Percentiles rank a stretch among this genome's conserved stretches.
phyloP scores from a whole-genome alignment of 345 rosid species.

The Stellera chamaejasme region DNA sequence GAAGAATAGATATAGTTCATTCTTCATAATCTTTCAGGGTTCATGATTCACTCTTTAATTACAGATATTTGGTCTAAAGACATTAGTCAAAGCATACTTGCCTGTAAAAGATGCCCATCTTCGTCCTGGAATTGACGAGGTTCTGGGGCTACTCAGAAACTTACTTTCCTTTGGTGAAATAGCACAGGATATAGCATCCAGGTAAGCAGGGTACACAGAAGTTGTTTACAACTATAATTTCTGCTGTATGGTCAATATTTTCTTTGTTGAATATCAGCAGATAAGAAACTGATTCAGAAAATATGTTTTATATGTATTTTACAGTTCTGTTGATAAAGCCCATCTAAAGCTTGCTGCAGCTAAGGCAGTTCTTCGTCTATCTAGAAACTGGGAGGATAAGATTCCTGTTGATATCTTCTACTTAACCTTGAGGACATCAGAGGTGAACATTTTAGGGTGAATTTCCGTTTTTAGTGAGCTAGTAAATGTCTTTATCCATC shows the following conservation, averaged over 20 bases:
- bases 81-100: constrained; percentile 87
- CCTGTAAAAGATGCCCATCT: constrained; percentile 93
- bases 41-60: constrained; percentile 5
- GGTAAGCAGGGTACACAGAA: constrained; percentile 31
- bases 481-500: constrained; percentile 2
- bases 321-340: constrained; percentile 81
- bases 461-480: constrained; percentile 6
- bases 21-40: too few species aligned
- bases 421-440: constrained; percentile 57
- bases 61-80: constrained; percentile 89
- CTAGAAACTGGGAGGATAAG: constrained; percentile 86
- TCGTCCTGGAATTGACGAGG: constrained; percentile 69
- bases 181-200: constrained; percentile 66
- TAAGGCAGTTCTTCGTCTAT: constrained; percentile 84
- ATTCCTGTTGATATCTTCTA: constrained; percentile 76
- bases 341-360: constrained; percentile 94
- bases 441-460: constrained; percentile 38
- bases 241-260: constrained; percentile 1
- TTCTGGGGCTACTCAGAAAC: constrained; percentile 57
- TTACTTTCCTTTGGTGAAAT: constrained; percentile 69
- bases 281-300: too few species aligned
- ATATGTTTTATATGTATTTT: constrained; percentile 8
- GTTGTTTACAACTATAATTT: background rate
- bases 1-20: background rate
- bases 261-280: background rate